A percentile compares a stretch with the other conserved stretches of the same genome.
phyloP scores from a whole-genome alignment of 208 protist genomes.

The Angomonas ambiguus region DNA sequence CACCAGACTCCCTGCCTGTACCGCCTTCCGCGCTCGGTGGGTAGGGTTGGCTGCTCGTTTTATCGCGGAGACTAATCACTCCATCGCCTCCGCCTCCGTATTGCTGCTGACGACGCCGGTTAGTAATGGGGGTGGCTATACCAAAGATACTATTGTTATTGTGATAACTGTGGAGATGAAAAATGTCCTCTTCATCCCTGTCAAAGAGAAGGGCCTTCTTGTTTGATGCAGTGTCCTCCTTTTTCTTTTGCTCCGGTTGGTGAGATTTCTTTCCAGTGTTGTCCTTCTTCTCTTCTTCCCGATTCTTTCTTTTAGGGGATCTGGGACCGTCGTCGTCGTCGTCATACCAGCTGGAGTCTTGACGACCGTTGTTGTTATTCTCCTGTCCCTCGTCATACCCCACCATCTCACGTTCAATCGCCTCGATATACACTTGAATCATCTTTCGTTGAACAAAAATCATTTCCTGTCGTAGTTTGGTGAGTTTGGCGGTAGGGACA shows the following conservation, averaged over 20 bases:
- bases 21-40: too few species aligned
- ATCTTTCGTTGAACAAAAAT: slow-evolving; percentile 55
- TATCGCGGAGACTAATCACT: slow-evolving; percentile 9
- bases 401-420: slow-evolving; percentile 58
- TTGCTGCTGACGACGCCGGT: slow-evolving; percentile 11
- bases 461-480: slow-evolving; percentile 65
- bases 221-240: neutral
- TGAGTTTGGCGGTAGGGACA: slow-evolving; percentile 70
- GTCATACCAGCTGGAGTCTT: neutral
- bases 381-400: slow-evolving; percentile 6
- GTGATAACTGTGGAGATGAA: neutral
- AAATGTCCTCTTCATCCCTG: neutral
- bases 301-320: neutral
- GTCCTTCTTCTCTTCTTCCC: neutral
- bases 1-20: too few species aligned
- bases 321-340: neutral
- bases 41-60: too few species aligned
- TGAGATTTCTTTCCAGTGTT: neutral
- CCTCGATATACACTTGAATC: slow-evolving; percentile 61
- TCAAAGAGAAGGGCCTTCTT: neutral
- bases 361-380: slow-evolving; percentile 8
- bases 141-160: neutral
- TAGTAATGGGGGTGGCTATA: neutral
- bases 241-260: neutral
- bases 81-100: slow-evolving; percentile 34